Percentiles rank a stretch among this genome's conserved stretches.
Evolutionary conservation across 1,284 basidiomycete genomes (phyloP).

Genomic region (Ceratobasidium sp.): DNA sequence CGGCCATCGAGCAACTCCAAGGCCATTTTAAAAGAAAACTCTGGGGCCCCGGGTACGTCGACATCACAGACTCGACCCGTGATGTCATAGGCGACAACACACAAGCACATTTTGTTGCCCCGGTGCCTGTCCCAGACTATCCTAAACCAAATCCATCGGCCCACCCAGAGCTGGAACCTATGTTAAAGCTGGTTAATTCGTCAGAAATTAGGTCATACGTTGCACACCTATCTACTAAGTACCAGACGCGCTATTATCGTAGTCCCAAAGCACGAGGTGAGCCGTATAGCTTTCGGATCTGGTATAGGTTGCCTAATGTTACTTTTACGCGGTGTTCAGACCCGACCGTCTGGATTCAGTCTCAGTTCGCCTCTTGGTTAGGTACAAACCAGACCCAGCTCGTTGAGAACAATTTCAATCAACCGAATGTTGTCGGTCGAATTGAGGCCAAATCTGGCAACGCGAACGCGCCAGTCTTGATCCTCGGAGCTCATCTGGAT

Average conservation of each 20-base stretch:
- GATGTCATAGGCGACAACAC: background rate
- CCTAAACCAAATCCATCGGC: conserved; percentile 32
- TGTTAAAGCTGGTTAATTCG: conserved; percentile 39
- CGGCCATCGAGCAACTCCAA: conserved; percentile 30
- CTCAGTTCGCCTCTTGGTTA: conserved; percentile 31
- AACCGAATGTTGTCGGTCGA: conserved; percentile 73
- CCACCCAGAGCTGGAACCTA: conserved; percentile 44
- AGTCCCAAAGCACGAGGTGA: conserved; percentile 41
- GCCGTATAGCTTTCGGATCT: background rate
- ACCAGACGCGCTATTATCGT: conserved; percentile 47
- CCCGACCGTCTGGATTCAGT: conserved; percentile 24
- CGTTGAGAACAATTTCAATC: conserved; percentile 53
- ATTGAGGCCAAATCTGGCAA: conserved; percentile 59
- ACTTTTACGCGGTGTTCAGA: background rate
- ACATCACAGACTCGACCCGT: conserved; percentile 30
- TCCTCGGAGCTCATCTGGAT: conserved; percentile 73
- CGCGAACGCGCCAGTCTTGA: conserved; percentile 63
- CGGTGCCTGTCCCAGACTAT: conserved; percentile 19
- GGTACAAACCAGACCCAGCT: conserved; percentile 19
- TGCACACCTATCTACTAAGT: conserved; percentile 38
- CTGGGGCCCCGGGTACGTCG: conserved; percentile 44
- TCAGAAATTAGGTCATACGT: conserved; percentile 44
- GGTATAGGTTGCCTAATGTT: background rate
- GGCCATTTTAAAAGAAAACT: conserved; percentile 32
- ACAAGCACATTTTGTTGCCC: conserved; percentile 12